Percentiles rank a stretch among this genome's conserved stretches.
Evolutionary conservation across 1,139 yeast genomes (phyloP).

Genomic region (Yamadazyma aaseri): DNA sequence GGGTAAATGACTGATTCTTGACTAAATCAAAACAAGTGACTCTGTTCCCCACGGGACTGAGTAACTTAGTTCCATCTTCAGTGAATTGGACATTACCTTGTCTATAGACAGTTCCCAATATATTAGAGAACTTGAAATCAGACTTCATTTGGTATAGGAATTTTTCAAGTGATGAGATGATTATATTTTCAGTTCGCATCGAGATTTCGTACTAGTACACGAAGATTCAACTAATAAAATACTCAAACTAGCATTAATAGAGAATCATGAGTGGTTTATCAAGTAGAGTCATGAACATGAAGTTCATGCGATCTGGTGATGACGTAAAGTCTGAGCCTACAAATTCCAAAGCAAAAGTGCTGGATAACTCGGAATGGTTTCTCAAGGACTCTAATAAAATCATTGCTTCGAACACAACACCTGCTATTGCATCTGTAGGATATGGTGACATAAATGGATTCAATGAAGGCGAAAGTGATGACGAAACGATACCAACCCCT

Average conservation of each 20-base stretch:
- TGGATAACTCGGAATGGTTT: conserved; percentile 65
- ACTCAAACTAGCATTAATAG: not conserved
- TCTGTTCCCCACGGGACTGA: conserved; percentile 94
- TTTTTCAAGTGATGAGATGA: conserved; percentile 12
- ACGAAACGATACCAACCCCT: conserved; percentile 19
- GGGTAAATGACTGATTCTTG: conserved; percentile 83
- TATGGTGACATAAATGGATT: conserved; percentile 41
- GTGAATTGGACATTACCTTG: conserved; percentile 89
- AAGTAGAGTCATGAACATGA: conserved; percentile 71
- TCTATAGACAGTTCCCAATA: conserved; percentile 91
- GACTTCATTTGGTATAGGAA: conserved; percentile 35
- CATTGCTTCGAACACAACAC: conserved; percentile 19
- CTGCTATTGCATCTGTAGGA: conserved; percentile 41
- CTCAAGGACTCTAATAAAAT: conserved; percentile 34
- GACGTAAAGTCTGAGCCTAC: conserved; percentile 19
- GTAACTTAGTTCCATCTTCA: conserved; percentile 76
- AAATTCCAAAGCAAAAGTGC: conserved; percentile 39
- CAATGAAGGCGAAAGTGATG: conserved; percentile 15
- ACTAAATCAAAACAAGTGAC: conserved; percentile 85
- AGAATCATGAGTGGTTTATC: conserved; percentile 47
- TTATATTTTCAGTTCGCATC: conserved; percentile 5
- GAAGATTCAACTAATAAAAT: not conserved
- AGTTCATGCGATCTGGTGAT: conserved; percentile 44
- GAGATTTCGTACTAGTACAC: conserved; percentile 5
- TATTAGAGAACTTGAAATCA: conserved; percentile 67